Evolutionary conservation across 2,329 filamentous ascomycete genomes (phyloP).

Genomic region (Plenodomus biglobosus): DNA sequence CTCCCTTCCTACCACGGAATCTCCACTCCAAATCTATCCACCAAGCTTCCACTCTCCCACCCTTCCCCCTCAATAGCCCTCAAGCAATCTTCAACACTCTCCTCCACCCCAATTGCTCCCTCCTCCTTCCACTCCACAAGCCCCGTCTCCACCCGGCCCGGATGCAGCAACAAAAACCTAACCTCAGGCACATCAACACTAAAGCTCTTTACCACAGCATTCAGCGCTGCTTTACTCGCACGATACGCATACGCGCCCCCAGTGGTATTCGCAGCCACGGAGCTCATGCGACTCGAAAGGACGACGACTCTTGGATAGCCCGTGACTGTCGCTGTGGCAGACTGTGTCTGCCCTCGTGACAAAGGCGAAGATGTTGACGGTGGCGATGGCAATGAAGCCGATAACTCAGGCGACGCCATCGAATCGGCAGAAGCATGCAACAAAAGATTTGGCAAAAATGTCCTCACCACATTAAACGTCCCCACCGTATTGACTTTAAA

Average conservation of each 20-base stretch:
- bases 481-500: conserved; percentile 49
- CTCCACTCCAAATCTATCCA: conserved; percentile 48
- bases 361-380: not conserved
- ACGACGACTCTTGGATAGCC: conserved; percentile 46
- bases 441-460: conserved; percentile 44
- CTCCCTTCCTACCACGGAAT: conserved; percentile 45
- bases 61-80: conserved; percentile 41
- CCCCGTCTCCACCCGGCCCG: conserved; percentile 50
- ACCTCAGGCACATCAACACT: conserved; percentile 49
- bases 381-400: conserved; percentile 26
- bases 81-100: conserved; percentile 47
- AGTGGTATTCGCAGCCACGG: conserved; percentile 42
- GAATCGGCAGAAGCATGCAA: too few relatives aligned
- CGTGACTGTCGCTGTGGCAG: not conserved
- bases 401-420: too few relatives aligned
- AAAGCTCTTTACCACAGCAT: conserved; percentile 50
- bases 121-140: conserved; percentile 50
- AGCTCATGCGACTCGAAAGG: conserved; percentile 51
- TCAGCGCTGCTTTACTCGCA: conserved; percentile 51
- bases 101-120: conserved; percentile 47
- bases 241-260: conserved; percentile 53
- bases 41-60: conserved; percentile 44
- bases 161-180: conserved; percentile 48
- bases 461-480: conserved; percentile 45
- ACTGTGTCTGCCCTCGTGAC: too few relatives aligned